Evolutionary conservation across 2,329 filamentous ascomycete species (phyloP), one percentile per base, ranked within the genome.

Genomic region (Cyphellophora europaea): DNA sequence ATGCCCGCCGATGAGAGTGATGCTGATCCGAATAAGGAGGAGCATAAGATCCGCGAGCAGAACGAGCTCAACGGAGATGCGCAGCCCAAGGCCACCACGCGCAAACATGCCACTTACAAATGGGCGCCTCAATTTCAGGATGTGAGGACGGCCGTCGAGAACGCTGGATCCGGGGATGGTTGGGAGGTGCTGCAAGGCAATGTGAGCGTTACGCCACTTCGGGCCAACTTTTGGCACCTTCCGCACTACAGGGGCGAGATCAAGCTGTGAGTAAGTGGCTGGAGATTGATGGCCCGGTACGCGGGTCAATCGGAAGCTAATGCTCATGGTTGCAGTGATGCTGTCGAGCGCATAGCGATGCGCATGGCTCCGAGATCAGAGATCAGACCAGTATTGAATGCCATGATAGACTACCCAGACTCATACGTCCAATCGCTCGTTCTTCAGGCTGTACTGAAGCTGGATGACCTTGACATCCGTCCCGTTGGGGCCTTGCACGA

Each of bases 51-150:
- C 43, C 72, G 87, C 30, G 74, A 82, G 53, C 73, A 71, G 13
- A 73, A 78, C 37, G 67, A 69, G 14, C 56, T 59, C 40, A 42
- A 53, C 27, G 16, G 47, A 40, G 30, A 44, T 30, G 34, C 49
- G 34, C 40, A 19, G 42, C 43, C 38, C 47, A 53, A 30, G 54
- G 54, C 46, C 46, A 25, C 61, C 27, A 63, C 70, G 18, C 79
- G 86, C 55, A 72, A 67, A 37, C 85, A 93, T 58, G 85, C 83
- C 56, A 83, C 93, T 59, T 96, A 95, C 68, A 93, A 89, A 61
- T 96, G 91, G 91, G 77, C 83, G 31, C 91, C 89, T 2, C 76
- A 75, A 44, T 91, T 96, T 59, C 70, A 74, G 19, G 88, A 93
- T 58, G 86, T 96, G 2, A 86, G 86, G 58, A 75, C 82, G 54